Percentiles rank a stretch among this genome's conserved stretches.
phyloP scores from a whole-genome alignment of 108 stramenopile genomes.

The Nitzschia inconspicua region DNA sequence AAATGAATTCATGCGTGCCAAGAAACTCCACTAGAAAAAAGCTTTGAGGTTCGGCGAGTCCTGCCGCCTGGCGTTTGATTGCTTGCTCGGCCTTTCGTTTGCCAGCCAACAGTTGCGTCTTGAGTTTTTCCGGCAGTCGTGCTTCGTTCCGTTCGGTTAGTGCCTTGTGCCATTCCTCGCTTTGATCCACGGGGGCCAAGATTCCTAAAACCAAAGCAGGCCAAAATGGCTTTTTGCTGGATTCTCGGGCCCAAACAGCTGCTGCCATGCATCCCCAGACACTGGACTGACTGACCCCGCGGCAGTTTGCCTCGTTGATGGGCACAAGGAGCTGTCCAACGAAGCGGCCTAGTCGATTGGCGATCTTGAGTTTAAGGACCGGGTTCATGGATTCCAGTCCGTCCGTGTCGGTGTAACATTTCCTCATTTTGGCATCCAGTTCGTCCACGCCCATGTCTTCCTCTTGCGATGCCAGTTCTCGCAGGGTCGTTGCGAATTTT shows the following conservation, averaged over 20 bases:
- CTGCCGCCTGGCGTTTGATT: conserved; percentile 44
- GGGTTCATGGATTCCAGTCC: conserved; percentile 55
- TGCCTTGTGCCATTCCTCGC: conserved; percentile 77
- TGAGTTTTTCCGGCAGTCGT: conserved; percentile 79
- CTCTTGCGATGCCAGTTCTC: conserved; percentile 8
- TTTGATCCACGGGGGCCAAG: conserved; percentile 77
- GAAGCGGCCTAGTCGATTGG: conserved; percentile 63
- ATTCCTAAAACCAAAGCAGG: conserved; percentile 88
- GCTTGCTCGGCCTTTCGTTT: conserved; percentile 72
- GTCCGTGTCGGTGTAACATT: conserved; percentile 56
- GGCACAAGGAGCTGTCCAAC: conserved; percentile 71
- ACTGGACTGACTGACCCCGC: conserved; percentile 85
- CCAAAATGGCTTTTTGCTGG: conserved; percentile 88
- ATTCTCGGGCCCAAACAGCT: conserved; percentile 85
- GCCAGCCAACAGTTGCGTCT: conserved; percentile 53
- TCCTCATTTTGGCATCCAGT: conserved; percentile 55
- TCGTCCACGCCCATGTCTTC: conserved; percentile 66
- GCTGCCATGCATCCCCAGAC: conserved; percentile 91
- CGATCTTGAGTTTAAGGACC: conserved; percentile 47
- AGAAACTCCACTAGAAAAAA: conserved; percentile 88
- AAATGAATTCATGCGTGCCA: conserved; percentile 88
- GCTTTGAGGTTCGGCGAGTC: conserved; percentile 56
- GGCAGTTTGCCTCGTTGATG: conserved; percentile 67
- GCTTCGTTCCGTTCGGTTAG: conserved; percentile 78
- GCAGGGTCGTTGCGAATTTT: conserved; percentile 9